These are phyloP conservation scores for Coemansia sp. DNA, from an alignment of 192 early-diverging fungal species.

Conservation along the genomic window DNA sequence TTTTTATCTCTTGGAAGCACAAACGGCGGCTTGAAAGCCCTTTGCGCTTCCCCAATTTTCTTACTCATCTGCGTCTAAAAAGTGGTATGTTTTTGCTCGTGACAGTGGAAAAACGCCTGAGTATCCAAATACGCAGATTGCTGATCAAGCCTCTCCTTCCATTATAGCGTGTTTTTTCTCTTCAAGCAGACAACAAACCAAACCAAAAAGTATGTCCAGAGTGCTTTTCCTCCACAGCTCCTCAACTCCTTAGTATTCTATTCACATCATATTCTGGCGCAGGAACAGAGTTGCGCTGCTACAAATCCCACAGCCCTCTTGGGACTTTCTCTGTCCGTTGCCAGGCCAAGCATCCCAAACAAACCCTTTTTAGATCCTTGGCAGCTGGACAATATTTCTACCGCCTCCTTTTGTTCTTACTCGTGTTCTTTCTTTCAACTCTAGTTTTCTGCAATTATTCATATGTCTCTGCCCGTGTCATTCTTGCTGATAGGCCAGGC, in stretches of 20 bases:
- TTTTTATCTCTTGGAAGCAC: not conserved
- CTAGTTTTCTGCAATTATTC: not conserved
- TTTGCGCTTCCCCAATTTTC: not conserved
- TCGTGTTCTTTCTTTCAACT: not conserved
- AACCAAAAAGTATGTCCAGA: not conserved
- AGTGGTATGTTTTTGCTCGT: constrained; percentile 12
- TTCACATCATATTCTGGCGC: not conserved
- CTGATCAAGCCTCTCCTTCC: not conserved
- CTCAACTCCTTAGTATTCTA: not conserved
- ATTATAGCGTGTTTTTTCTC: constrained; percentile 7
- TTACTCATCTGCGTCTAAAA: not conserved
- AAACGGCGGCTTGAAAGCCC: not conserved
- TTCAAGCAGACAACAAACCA: not conserved
- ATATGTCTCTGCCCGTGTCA: constrained; percentile 33
- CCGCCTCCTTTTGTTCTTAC: not conserved
- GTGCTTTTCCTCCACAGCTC: not conserved
- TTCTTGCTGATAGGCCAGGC: constrained; percentile 25
- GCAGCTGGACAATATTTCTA: not conserved
- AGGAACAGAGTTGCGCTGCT: no score
- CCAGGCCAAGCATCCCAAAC: no score
- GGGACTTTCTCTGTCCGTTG: no score
- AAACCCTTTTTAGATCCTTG: no score
- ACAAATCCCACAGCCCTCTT: no score
- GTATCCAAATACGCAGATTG: constrained; percentile 6
- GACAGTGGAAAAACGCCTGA: not conserved